Conservation (phyloP, 495 filamentous ascomycete species). For the Talaromyces ruber region DNA sequence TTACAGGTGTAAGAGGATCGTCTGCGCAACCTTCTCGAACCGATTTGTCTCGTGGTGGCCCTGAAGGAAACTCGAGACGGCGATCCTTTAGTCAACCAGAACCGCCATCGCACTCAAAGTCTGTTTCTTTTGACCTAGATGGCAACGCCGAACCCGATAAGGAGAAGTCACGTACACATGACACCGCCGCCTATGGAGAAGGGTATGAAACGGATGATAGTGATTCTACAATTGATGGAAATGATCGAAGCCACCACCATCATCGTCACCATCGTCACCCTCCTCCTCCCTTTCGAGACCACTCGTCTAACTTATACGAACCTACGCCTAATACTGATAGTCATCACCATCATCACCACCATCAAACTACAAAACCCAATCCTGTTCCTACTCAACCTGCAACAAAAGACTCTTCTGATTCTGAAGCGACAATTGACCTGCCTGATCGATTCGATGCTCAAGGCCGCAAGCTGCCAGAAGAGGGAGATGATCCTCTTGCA, state of each 20-base stretch:
- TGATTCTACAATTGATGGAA: constrained; percentile 25
- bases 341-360: constrained; percentile 1
- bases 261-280: constrained; percentile 17
- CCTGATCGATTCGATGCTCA: constrained; percentile 60
- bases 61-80: constrained; percentile 6
- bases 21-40: constrained; percentile 2
- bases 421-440: constrained; percentile 44
- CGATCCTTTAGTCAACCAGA: constrained; percentile 20
- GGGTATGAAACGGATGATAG: constrained; percentile 39
- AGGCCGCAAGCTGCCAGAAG: constrained; percentile 39
- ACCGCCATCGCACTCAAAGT: constrained; percentile 18
- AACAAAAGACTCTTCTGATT: constrained; percentile 22
- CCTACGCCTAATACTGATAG: constrained; percentile 8
- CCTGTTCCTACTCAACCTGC: constrained; percentile 7
- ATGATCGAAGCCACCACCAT: constrained; percentile 9
- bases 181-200: constrained; percentile 13
- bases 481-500: constrained; percentile 23
- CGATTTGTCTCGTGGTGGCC: neutral
- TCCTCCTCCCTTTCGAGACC: constrained; percentile 20
- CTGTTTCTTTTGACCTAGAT: constrained; percentile 28
- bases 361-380: constrained; percentile 8
- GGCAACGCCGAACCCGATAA: constrained; percentile 5
- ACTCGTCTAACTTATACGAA: constrained; percentile 1
- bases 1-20: constrained; percentile 18
- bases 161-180: neutral